A percentile compares a stretch with the other conserved stretches of the same genome.
These are phyloP conservation scores for Trametes sanguinea DNA, from an alignment of 768 basidiomycete genomes.

Conservation along the genomic window DNA sequence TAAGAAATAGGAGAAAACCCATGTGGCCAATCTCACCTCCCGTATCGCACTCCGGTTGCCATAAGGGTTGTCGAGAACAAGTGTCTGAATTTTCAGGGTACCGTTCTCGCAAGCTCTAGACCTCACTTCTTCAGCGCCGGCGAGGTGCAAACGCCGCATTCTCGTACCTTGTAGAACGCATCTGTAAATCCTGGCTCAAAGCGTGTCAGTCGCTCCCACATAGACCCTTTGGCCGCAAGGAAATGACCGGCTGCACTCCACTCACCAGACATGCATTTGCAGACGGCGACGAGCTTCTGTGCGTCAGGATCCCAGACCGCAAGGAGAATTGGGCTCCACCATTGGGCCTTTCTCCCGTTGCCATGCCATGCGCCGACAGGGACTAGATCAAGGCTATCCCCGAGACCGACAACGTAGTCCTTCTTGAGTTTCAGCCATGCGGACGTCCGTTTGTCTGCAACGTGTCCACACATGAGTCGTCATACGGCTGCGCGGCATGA, in stretches of 20 bases:
- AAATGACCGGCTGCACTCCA: slow-evolving; percentile 9
- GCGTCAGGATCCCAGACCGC: slow-evolving; percentile 68
- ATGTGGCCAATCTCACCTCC: slow-evolving; percentile 49
- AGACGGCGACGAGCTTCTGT: slow-evolving; percentile 71
- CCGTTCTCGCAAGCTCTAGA: slow-evolving; percentile 59
- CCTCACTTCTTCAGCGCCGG: slow-evolving; percentile 2
- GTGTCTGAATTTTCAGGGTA: slow-evolving; percentile 60
- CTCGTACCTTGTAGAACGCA: slow-evolving; percentile 68
- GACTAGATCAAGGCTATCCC: slow-evolving; percentile 74
- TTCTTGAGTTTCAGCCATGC: slow-evolving; percentile 94
- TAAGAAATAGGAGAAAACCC: neutral
- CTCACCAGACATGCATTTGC: slow-evolving; percentile 88
- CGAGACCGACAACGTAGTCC: slow-evolving; percentile 81
- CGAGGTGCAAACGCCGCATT: neutral
- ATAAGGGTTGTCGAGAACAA: slow-evolving; percentile 53
- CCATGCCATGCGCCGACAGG: slow-evolving; percentile 88
- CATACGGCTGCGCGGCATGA: slow-evolving; percentile 2
- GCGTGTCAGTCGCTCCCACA: slow-evolving; percentile 12
- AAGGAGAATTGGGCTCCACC: slow-evolving; percentile 91
- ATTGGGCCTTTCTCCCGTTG: slow-evolving; percentile 82
- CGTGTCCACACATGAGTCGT: slow-evolving; percentile 2
- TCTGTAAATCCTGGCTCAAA: slow-evolving; percentile 73
- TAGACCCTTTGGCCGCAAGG: slow-evolving; percentile 8
- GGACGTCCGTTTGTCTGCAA: slow-evolving; percentile 73
- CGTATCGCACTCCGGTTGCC: slow-evolving; percentile 56